These are phyloP conservation scores for Pichia sp. DNA, from an alignment of 1,139 yeast genomes.

Conservation along the genomic window DNA sequence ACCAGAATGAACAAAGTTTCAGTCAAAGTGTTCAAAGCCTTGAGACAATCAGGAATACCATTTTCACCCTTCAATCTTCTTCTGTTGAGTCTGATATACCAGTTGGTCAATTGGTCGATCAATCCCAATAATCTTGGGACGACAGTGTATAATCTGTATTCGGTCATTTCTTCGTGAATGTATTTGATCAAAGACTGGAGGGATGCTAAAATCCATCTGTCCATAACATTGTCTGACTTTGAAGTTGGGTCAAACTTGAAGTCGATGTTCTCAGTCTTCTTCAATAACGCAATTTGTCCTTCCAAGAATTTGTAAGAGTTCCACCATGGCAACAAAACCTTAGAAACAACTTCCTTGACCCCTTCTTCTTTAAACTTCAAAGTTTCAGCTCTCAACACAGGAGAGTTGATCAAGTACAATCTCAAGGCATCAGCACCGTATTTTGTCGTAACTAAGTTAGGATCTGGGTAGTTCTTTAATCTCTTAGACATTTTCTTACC, in stretches of 20 bases:
- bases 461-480: slow-evolving; percentile 96
- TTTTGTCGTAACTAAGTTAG: slow-evolving; percentile 69
- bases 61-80: slow-evolving; percentile 94
- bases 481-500: slow-evolving; percentile 99
- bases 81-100: slow-evolving; percentile 99
- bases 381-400: slow-evolving; percentile 94
- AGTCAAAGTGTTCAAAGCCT: slow-evolving; percentile 84
- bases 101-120: slow-evolving; percentile 93
- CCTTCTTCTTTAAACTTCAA: slow-evolving; percentile 97
- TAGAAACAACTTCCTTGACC: slow-evolving; percentile 94
- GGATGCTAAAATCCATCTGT: slow-evolving; percentile 93
- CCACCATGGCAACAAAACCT: slow-evolving; percentile 97
- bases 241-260: slow-evolving; percentile 68
- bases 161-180: slow-evolving; percentile 85
- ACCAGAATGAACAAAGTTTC: slow-evolving; percentile 86
- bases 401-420: slow-evolving; percentile 92
- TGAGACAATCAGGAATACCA: slow-evolving; percentile 76
- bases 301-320: slow-evolving; percentile 94
- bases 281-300: slow-evolving; percentile 82
- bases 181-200: slow-evolving; percentile 83
- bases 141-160: slow-evolving; percentile 89
- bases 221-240: slow-evolving; percentile 86
- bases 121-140: slow-evolving; percentile 86
- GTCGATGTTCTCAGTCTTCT: slow-evolving; percentile 67
- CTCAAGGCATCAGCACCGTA: slow-evolving; percentile 98